Percentiles rank a stretch among this genome's conserved stretches.
These are phyloP conservation scores for Capsella bursapastoris DNA, from an alignment of 345 rosid species.

Conservation along the genomic window DNA sequence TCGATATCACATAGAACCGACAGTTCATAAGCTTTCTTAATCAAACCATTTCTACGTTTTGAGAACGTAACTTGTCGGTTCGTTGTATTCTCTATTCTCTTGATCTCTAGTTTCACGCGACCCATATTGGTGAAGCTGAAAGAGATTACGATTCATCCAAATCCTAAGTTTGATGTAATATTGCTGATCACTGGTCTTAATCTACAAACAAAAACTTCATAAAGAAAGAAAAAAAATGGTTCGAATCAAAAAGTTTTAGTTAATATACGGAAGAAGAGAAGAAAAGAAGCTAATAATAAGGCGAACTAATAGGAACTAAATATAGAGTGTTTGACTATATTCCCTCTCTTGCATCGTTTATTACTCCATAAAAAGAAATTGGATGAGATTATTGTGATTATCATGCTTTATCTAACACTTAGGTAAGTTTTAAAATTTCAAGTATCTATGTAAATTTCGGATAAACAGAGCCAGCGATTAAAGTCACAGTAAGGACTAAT, in stretches of 20 bases:
- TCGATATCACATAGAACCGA: constrained; percentile 84
- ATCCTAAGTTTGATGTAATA: not conserved
- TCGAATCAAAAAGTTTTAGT: not conserved
- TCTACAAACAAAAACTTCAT: constrained; percentile 13
- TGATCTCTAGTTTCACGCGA: constrained; percentile 75
- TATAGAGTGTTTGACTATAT: constrained; percentile 30
- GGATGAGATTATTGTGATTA: not conserved
- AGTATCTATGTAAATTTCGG: not conserved
- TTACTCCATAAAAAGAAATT: not conserved
- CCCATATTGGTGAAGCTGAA: constrained; percentile 51
- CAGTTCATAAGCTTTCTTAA: constrained; percentile 87
- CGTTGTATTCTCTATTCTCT: constrained; percentile 77
- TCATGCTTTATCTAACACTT: not conserved
- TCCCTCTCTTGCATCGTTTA: not conserved
- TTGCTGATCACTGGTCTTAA: not conserved
- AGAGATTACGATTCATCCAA: constrained; percentile 17
- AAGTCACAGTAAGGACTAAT: too few species aligned
- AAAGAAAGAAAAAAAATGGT: not conserved
- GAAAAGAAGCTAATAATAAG: not conserved
- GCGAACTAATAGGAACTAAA: constrained; percentile 24
- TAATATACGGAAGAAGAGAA: constrained; percentile 24
- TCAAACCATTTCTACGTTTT: constrained; percentile 86
- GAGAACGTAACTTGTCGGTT: constrained; percentile 84
- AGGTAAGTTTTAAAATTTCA: too few species aligned
- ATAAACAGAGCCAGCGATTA: too few species aligned